Evolutionary conservation across 1,284 basidiomycete species (phyloP), one percentile per base, ranked within the genome.

Genomic region (Papiliotrema nemorosa): DNA sequence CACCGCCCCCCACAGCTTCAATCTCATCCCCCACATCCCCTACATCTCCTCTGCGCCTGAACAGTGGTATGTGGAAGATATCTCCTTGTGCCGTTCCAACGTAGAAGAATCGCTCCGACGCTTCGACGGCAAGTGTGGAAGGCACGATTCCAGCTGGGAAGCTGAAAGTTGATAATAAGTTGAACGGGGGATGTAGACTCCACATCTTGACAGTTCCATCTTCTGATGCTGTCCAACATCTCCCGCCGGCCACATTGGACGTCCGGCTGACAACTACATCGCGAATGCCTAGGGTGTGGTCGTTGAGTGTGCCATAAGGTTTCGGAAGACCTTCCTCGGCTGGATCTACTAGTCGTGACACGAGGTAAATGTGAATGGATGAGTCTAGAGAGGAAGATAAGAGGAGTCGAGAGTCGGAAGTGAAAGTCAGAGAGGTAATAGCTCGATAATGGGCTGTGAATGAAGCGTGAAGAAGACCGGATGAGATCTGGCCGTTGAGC

Each of bases 161-260:
- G 55, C 84, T 79, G 68, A 92, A 93, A 0, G 90, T 91, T 20
- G 86, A 86, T n/a, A 94, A 76, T 13, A 94, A 79, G 6, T 84
- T 79, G 46, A 72, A 73, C 38, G 82, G 81, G 0, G 88, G 84
- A 3, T 83, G 78, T 5, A 91, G 74, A 61, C 91, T 88, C 90
- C 90, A 93, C 40, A 91, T 88, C 79, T 97, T 97, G 65, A 91
- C 88, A n/a, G 88, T 88, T 55, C 90, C 87, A 69, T 97, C 94
- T 35, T 87, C 71, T 0, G 90, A 89, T 5, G 87, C 83, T 0
- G 91, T 90, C 62, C 93, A 80, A 33, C 65, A 66, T 36, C 69
- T 48, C 4, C 71, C 71, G 4, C 64, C 66, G 3, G 46, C 38
- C 20, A 50, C 57, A 2, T 62, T 62, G 2, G 62, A 54, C 3